Evolutionary conservation across 2,329 filamentous ascomycete genomes (phyloP), one percentile per base, ranked within the genome.

Genomic region (Trichoderma sp.): DNA sequence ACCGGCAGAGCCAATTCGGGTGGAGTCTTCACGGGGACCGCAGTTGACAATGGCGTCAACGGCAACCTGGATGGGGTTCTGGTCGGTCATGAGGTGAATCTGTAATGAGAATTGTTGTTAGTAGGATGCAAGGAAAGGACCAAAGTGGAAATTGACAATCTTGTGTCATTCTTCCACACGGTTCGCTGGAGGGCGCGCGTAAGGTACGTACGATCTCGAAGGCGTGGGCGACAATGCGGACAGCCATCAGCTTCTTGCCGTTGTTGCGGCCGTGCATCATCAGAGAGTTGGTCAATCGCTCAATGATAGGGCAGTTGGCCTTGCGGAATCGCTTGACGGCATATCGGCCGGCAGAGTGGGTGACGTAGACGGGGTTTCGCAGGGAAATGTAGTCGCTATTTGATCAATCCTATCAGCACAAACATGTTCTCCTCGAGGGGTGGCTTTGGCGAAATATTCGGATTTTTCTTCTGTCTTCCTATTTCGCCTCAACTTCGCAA

Each of bases 181-280:
- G 47, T 49, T 24, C 13, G 47, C 10, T 21, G 16, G 49, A 33
- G 58, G 59, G 27, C 27, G 27, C 65, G 55, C 53, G 53, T 47
- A 29, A 14, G 35, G 43, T 60, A 92, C 93, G 84, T 91, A 97
- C 95, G 84, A 99, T 99, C 89, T 99, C 96, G 86, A 99, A 99
- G 80, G 95, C 86, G 89, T 99, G 96, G 78, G 94, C 94, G 80
- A 99, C 94, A 79, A 99, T 99, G 86, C 96, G 94, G 84, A 98
- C 95, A 82, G 96, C 96, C 94, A 97, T 97, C 83, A 98, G 91
- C 93, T 99, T 99, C 92, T 99, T 99, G 86, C 96, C 96, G 92
- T 97, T 99, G 93, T 99, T 99, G 87, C 96, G 96, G 86, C 96
- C 96, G 91, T 99, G 97, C 95, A 98, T 98, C 96, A 99, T 99